Percentiles rank a stretch among this genome's conserved stretches.
phyloP scores from a whole-genome alignment of 208 protist species.

The Acanthamoeba healyi region DNA sequence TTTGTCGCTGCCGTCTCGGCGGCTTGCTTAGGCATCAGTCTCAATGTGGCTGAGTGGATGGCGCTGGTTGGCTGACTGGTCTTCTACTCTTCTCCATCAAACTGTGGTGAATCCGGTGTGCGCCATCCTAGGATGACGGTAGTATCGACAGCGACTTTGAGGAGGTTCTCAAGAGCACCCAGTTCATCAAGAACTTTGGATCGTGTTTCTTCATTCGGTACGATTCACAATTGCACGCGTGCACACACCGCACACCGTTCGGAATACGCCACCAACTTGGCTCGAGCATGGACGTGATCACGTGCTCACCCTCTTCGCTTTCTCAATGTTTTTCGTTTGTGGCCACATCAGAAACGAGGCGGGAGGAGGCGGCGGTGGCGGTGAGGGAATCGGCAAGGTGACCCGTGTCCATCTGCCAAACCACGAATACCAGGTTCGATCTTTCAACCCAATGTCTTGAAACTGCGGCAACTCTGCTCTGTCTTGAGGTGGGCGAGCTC shows the following conservation, averaged over 20 bases:
- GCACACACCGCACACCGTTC: too few relatives aligned
- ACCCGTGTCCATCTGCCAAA: conserved; percentile 33
- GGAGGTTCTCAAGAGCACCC: conserved; percentile 32
- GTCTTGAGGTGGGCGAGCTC: too few relatives aligned
- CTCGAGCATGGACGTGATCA: too few relatives aligned
- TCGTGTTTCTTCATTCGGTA: conserved; percentile 34
- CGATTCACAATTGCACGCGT: not conserved
- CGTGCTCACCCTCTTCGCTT: not conserved
- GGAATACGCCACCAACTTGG: too few relatives aligned
- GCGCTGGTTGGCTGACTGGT: too few relatives aligned
- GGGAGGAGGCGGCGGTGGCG: not conserved
- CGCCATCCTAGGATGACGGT: conserved; percentile 24
- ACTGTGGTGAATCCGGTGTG: too few relatives aligned
- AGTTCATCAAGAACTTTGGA: conserved; percentile 68
- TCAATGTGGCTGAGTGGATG: too few relatives aligned
- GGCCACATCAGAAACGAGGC: conserved; percentile 16
- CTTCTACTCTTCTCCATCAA: too few relatives aligned
- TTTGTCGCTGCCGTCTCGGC: not conserved
- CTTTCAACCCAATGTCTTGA: too few relatives aligned
- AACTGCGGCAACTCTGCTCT: too few relatives aligned
- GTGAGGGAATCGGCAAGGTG: not conserved
- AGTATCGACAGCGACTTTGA: conserved; percentile 63
- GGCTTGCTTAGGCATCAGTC: too few relatives aligned
- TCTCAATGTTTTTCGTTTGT: not conserved
- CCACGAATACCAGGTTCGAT: conserved; percentile 21